phyloP scores from a whole-genome alignment of 2,329 filamentous ascomycete genomes.

The Talaromyces islandicus region DNA sequence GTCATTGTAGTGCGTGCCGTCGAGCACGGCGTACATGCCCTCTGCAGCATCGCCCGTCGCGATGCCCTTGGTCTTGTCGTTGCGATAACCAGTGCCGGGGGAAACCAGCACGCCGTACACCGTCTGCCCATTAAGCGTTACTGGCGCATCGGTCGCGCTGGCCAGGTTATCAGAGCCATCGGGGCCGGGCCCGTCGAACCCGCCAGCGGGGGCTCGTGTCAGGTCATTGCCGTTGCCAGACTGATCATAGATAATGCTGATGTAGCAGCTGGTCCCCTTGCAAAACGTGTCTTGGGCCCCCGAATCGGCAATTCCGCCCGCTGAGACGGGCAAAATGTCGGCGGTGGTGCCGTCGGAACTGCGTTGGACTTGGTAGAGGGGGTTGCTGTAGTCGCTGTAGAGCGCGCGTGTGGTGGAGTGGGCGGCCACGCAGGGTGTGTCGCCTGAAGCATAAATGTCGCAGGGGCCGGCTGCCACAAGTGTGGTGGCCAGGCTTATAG shows the following conservation, averaged over 20 bases:
- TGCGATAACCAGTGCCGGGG: conserved; percentile 59
- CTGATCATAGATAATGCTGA: conserved; percentile 62
- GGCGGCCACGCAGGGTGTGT: conserved; percentile 59
- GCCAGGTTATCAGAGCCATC: conserved; percentile 57
- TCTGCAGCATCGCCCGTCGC: conserved; percentile 50
- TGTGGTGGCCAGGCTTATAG: conserved; percentile 30
- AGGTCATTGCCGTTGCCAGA: conserved; percentile 58
- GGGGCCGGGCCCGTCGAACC: conserved; percentile 49
- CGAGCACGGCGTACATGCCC: conserved; percentile 29
- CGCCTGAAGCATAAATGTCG: conserved; percentile 54
- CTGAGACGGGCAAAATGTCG: conserved; percentile 46
- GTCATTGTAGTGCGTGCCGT: conserved; percentile 29
- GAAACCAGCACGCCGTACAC: conserved; percentile 60
- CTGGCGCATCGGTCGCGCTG: conserved; percentile 54
- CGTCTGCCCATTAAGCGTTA: conserved; percentile 55
- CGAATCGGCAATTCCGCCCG: conserved; percentile 59
- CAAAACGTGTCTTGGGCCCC: conserved; percentile 58
- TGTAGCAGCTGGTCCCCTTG: conserved; percentile 54
- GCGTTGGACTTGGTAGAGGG: conserved; percentile 57
- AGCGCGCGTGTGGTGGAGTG: conserved; percentile 61
- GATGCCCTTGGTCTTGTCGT: conserved; percentile 47
- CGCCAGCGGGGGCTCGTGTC: conserved; percentile 54
- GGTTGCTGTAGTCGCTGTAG: conserved; percentile 48
- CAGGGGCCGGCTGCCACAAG: conserved; percentile 52
- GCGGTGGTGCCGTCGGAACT: conserved; percentile 45